Percentiles rank a stretch among this genome's conserved stretches.
phyloP scores from a whole-genome alignment of 1,139 yeast genomes.

The Lodderomyces metapsilosis region DNA sequence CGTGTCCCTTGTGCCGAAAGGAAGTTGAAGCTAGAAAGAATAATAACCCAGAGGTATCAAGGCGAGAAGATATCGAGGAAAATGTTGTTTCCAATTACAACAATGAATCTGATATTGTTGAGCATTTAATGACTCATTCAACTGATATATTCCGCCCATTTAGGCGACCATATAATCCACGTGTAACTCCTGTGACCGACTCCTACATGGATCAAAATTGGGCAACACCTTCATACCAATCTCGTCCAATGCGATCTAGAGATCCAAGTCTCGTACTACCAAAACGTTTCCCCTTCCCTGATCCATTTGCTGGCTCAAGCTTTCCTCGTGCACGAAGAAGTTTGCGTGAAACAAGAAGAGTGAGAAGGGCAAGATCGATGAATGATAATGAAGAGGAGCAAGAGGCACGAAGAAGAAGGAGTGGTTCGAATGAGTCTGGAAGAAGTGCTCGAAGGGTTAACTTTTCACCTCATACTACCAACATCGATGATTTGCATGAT shows the following conservation, averaged over 20 bases:
- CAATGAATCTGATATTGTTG: constrained; percentile 19
- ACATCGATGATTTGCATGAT: constrained; percentile 14
- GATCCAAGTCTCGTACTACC: constrained; percentile 34
- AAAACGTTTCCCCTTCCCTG: constrained; percentile 32
- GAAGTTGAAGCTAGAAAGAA: constrained; percentile 35
- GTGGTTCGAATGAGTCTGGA: constrained; percentile 10
- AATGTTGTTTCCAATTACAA: constrained; percentile 17
- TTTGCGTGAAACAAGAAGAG: background rate
- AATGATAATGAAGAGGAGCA: constrained; percentile 1
- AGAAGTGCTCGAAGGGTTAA: constrained; percentile 13
- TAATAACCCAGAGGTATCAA: constrained; percentile 21
- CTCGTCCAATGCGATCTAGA: constrained; percentile 13
- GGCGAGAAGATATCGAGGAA: constrained; percentile 16
- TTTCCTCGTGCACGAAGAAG: background rate
- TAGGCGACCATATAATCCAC: constrained; percentile 36
- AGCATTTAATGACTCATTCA: constrained; percentile 29
- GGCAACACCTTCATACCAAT: constrained; percentile 26
- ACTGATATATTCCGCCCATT: constrained; percentile 43
- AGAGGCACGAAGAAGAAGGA: constrained; percentile 8
- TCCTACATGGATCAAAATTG: constrained; percentile 39
- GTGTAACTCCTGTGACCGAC: constrained; percentile 44
- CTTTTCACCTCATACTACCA: constrained; percentile 16
- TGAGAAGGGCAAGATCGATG: constrained; percentile 4
- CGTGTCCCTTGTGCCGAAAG: constrained; percentile 47
- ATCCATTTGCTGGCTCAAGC: constrained; percentile 11